Base-by-base conservation (phyloP, 306 rosid species). In the Trifolium subterraneum region DNA sequence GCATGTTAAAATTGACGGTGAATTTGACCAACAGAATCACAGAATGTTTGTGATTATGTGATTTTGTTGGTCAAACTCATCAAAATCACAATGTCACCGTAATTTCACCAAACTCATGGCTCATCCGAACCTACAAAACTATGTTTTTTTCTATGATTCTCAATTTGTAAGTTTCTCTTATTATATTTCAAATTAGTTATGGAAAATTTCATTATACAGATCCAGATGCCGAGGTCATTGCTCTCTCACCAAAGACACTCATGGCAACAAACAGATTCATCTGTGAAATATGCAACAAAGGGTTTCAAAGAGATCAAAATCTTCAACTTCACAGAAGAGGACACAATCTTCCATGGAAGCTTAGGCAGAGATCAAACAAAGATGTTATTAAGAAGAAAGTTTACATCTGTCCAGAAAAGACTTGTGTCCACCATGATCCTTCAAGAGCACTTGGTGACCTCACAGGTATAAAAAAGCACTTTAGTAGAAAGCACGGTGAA, bases 221-320 rank as follows among this genome's bases (percentile, higher is more conserved):
- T 91, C 98, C 98, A 75, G 97, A 93, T 89, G 97, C 98, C 1
- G 98, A 93, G 78, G 98, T 93, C 39, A 76, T 93, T 55, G 97
- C 89, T 38, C 82, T 93, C 2, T 93, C 98, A 2, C 98, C 98
- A 1, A 93, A 87, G 75, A 84, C 97, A 1, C 97, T 93, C 7
- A 93, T 93, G 98, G 96, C 98, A 0, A 93, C 96, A 1, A 91
- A 93, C 76, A 66, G 98, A 27, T 93, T 93, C 88, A 52, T 93
- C 5, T 93, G 98, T 48, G 98, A 93, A 65, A 91, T 93, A 83
- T 93, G 98, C 85, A 93, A 91, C 87, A 93, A 93, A 81, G 98
- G 98, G 15, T 93, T 93, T 66, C 98, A 93, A 68, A 88, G 98
- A 77, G 98, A 93, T 47, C 98, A 93, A 70, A 93, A 93, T n/a